Evolutionary conservation across 306 rosid species (phyloP).

Genomic region (Vigna trinervia): DNA sequence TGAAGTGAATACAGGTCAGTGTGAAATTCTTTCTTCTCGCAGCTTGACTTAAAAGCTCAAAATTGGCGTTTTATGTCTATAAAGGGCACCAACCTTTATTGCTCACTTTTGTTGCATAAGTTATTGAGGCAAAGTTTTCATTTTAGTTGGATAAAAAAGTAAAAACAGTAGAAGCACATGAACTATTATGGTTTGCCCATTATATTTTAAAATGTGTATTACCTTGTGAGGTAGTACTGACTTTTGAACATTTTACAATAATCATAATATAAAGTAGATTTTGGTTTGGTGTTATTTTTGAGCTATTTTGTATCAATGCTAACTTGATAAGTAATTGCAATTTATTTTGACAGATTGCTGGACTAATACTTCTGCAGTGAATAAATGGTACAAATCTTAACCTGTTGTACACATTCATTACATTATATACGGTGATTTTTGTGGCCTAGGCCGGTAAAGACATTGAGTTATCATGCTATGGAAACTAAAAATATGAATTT

Average conservation of each 20-base stretch:
- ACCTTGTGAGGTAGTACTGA: background rate
- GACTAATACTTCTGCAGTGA: slow-evolving; percentile 66
- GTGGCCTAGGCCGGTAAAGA: background rate
- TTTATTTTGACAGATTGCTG: slow-evolving; percentile 89
- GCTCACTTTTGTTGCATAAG: background rate
- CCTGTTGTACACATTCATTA: slow-evolving; percentile 31
- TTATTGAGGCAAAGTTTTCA: background rate
- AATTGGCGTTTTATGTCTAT: background rate
- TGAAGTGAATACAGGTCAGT: slow-evolving; percentile 92
- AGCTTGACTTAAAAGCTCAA: slow-evolving; percentile 27
- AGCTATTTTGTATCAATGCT: slow-evolving; percentile 9
- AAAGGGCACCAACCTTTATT: background rate
- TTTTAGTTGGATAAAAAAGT: background rate
- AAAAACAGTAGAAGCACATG: background rate
- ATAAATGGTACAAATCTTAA: slow-evolving; percentile 64
- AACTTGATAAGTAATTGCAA: slow-evolving; percentile 36
- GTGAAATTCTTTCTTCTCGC: slow-evolving; percentile 48
- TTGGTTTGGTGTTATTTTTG: background rate
- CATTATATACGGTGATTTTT: background rate
- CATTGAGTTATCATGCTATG: slow-evolving; percentile 30
- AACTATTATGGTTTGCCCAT: background rate
- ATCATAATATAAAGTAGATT: background rate
- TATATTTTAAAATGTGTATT: slow-evolving; percentile 29
- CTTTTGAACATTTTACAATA: slow-evolving; percentile 9
- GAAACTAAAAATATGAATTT: slow-evolving; percentile 33